A percentile compares a stretch with the other conserved stretches of the same genome.
Evolutionary conservation across 257 asterid species (phyloP).

Genomic region (Avicennia marina): DNA sequence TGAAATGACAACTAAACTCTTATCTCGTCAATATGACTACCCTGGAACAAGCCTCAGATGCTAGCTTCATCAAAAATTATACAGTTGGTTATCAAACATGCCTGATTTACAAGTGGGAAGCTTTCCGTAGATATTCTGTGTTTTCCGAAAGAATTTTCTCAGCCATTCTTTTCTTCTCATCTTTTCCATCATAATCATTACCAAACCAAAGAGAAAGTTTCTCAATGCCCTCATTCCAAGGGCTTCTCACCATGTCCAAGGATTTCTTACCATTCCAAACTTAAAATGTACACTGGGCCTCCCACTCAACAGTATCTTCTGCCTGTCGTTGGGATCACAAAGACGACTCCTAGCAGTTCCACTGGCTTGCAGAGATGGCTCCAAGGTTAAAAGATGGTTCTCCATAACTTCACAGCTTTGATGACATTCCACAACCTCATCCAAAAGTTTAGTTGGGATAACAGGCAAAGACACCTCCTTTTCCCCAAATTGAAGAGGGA

Average conservation of each 20-base stretch:
- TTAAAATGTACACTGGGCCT: slow-evolving; percentile 51
- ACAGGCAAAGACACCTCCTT: slow-evolving; percentile 49
- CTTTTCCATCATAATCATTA: slow-evolving; percentile 32
- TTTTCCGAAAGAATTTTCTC: slow-evolving; percentile 38
- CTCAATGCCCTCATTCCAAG: slow-evolving; percentile 30
- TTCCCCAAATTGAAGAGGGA: slow-evolving; percentile 61
- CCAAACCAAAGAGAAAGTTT: slow-evolving; percentile 38
- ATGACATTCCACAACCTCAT: slow-evolving; percentile 27
- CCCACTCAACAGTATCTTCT: slow-evolving; percentile 36
- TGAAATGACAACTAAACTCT: slow-evolving; percentile 27
- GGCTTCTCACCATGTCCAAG: slow-evolving; percentile 20
- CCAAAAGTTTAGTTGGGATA: slow-evolving; percentile 44
- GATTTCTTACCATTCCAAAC: slow-evolving; percentile 40
- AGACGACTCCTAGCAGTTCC: slow-evolving; percentile 30
- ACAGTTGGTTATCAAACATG: slow-evolving; percentile 38
- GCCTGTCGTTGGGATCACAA: slow-evolving; percentile 32
- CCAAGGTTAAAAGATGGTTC: slow-evolving; percentile 29
- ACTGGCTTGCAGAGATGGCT: slow-evolving; percentile 34
- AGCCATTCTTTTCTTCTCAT: slow-evolving; percentile 31
- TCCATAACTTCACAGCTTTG: slow-evolving; percentile 24
- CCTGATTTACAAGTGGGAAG: slow-evolving; percentile 54
- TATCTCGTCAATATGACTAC: slow-evolving; percentile 36
- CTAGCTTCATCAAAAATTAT: slow-evolving; percentile 42
- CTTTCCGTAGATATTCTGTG: slow-evolving; percentile 30
- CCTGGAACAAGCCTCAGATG: slow-evolving; percentile 35